Evolutionary conservation across 2,329 filamentous ascomycete genomes (phyloP).

Genomic region (Fusarium floridanum): DNA sequence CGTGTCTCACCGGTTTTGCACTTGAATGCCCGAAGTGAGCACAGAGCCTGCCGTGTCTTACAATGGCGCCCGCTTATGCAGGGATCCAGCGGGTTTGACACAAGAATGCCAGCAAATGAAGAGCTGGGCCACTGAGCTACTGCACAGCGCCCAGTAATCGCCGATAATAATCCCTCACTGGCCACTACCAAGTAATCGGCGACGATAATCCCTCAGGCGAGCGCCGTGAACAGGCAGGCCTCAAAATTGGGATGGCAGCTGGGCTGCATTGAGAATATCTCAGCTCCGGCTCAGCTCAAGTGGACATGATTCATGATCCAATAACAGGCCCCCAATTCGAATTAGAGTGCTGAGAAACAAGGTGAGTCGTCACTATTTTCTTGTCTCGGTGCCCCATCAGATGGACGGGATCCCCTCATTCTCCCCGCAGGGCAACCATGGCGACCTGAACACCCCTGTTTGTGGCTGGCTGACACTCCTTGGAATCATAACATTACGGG

Average conservation of each 20-base stretch:
- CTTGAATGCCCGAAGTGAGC: constrained; percentile 10
- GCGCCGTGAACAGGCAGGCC: neutral
- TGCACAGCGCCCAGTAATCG: neutral
- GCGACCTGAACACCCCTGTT: neutral
- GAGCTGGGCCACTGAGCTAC: neutral
- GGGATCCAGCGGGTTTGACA: constrained; percentile 3
- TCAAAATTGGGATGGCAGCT: neutral
- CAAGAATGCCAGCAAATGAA: constrained; percentile 6
- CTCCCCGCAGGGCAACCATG: neutral
- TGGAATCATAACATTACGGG: neutral
- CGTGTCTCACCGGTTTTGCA: constrained; percentile 9
- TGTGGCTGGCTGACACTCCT: constrained; percentile 9
- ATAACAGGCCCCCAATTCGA: neutral
- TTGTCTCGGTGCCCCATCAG: neutral
- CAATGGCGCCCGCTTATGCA: constrained; percentile 3
- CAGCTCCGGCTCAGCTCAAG: neutral
- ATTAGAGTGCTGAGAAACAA: neutral
- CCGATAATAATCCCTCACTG: neutral
- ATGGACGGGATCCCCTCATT: neutral
- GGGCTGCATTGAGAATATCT: neutral
- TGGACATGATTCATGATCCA: neutral
- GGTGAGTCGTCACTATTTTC: neutral
- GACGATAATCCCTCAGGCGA: neutral
- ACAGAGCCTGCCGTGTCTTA: constrained; percentile 19
- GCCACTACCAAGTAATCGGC: neutral